Conservation (phyloP, 805 yeast species). For the Candida multigemmis region DNA sequence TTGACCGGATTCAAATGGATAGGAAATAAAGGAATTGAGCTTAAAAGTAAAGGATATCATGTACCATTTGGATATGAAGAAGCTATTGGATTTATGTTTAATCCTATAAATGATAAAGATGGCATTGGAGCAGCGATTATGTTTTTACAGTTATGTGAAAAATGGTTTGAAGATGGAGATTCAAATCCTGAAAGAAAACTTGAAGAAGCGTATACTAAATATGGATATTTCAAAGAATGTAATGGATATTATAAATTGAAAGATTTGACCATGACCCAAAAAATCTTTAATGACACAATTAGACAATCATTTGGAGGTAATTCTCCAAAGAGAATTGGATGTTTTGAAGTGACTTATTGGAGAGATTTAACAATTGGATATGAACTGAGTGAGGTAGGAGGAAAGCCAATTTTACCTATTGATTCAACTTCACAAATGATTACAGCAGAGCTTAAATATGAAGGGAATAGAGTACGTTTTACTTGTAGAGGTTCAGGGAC, state of each 20-base stretch:
- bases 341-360: constrained; percentile 52
- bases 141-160: constrained; percentile 60
- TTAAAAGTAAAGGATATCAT: constrained; percentile 49
- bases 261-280: constrained; percentile 39
- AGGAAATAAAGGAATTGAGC: constrained; percentile 76
- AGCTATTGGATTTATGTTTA: constrained; percentile 92
- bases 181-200: constrained; percentile 41
- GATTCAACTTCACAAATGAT: constrained; percentile 82
- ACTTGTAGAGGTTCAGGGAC: constrained; percentile 95
- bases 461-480: constrained; percentile 40
- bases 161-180: constrained; percentile 33
- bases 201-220: constrained; percentile 47
- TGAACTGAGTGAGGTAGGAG: constrained; percentile 57
- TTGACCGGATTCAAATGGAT: constrained; percentile 97
- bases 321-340: constrained; percentile 46
- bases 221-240: constrained; percentile 76
- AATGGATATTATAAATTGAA: constrained; percentile 78
- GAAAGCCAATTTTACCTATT: constrained; percentile 57
- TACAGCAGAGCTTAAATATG: constrained; percentile 42
- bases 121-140: constrained; percentile 77
- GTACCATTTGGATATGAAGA: constrained; percentile 94
- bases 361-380: constrained; percentile 79
- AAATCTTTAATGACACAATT: constrained; percentile 44
- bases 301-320: constrained; percentile 24
- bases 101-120: constrained; percentile 81